A percentile compares a stretch with the other conserved stretches of the same genome.
These are phyloP conservation scores for Aspergillus pseudotamarii DNA, from an alignment of 2,329 filamentous ascomycete genomes.

Conservation along the genomic window DNA sequence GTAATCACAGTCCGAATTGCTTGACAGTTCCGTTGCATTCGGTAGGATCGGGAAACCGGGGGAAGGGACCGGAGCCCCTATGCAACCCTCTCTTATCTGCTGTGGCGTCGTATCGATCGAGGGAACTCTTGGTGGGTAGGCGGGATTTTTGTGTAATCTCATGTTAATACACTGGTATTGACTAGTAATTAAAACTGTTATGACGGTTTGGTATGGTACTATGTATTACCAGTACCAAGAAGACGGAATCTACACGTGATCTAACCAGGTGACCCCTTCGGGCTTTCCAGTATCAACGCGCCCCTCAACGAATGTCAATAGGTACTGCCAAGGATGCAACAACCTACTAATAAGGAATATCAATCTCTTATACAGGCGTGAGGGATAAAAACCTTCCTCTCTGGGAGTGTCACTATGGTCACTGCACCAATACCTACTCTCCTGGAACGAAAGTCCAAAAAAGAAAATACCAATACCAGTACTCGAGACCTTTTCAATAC, in stretches of 20 bases:
- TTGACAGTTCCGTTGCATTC: conserved; percentile 31
- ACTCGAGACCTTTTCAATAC: neutral
- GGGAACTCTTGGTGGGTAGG: neutral
- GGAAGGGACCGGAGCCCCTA: conserved; percentile 7
- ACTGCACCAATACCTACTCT: neutral
- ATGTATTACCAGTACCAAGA: neutral
- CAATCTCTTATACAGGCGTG: neutral
- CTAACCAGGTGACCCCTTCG: neutral
- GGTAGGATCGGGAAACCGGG: conserved; percentile 26
- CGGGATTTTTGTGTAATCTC: neutral
- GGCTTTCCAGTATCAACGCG: neutral
- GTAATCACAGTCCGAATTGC: neutral
- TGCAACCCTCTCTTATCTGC: conserved; percentile 28
- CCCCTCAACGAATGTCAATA: neutral
- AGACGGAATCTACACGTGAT: neutral
- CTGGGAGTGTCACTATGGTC: too few relatives aligned
- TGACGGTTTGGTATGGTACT: neutral
- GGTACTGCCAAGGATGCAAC: neutral
- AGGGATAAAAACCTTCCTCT: too few relatives aligned
- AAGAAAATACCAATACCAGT: neutral
- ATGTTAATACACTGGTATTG: neutral
- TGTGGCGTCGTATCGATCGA: conserved; percentile 17
- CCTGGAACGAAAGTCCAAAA: neutral
- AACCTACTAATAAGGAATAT: too few relatives aligned
- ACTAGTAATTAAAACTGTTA: neutral